A percentile compares a stretch with the other conserved stretches of the same genome.
Conservation (phyloP, 768 basidiomycete genomes). For the Lactarius psammicola region DNA sequence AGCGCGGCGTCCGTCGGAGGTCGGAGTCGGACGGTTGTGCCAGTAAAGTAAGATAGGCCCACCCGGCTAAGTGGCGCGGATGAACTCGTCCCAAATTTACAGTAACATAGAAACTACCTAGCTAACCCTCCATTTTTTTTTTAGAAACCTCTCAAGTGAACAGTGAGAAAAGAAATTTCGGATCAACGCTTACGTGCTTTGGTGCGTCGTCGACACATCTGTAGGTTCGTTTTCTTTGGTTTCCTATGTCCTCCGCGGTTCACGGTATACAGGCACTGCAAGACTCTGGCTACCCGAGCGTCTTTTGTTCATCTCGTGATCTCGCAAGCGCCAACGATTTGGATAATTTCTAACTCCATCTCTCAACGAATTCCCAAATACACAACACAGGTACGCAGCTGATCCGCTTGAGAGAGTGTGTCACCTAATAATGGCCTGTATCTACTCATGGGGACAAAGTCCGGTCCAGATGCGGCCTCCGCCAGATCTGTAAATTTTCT, state of each 20-base stretch:
- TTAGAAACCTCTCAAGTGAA: neutral
- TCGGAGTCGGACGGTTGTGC: neutral
- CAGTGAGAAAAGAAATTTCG: neutral
- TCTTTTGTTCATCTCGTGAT: too few species aligned
- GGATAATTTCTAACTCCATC: too few species aligned
- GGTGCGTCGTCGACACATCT: neutral
- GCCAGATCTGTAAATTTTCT: neutral
- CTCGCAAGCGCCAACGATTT: too few species aligned
- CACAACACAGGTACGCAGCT: too few species aligned
- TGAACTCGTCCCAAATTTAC: neutral
- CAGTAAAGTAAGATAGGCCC: too few species aligned
- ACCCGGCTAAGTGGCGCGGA: neutral
- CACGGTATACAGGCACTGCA: too few species aligned
- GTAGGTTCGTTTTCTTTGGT: neutral
- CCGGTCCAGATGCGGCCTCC: neutral
- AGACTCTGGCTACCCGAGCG: too few species aligned
- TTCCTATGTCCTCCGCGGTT: too few species aligned
- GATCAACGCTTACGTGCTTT: neutral
- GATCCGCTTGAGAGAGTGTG: neutral
- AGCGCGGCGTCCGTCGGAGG: conserved; percentile 4
- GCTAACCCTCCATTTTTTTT: neutral
- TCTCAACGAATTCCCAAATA: too few species aligned
- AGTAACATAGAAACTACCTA: neutral
- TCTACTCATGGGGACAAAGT: neutral
- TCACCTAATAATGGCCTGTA: neutral